Evolutionary conservation across 352 stramenopile genomes (phyloP), one percentile per base, ranked within the genome.

Genomic region (Pythium coloratum): DNA sequence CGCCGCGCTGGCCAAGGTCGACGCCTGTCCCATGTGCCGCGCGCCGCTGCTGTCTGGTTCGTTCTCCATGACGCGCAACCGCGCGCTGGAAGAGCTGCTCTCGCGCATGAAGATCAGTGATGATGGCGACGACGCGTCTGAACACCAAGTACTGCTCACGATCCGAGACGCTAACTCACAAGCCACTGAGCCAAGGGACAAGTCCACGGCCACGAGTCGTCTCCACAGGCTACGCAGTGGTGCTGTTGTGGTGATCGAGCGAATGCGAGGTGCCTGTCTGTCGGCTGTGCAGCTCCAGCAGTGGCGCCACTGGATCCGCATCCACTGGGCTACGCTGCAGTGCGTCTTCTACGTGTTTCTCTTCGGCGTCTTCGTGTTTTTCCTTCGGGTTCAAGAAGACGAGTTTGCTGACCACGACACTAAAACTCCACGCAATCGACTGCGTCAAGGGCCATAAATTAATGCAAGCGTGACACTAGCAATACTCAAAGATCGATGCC

Each of bases 1-100:
- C 20, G 73, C 64, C 2, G 73, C 75, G 33, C 77, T 89, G 8
- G 50, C 55, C 0, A 74, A 71, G 34, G 62, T 61, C 6, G 78
- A 89, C 50, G 77, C 78, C 24, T 89, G 81, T 34, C 81, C 81
- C 51, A 80, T 87, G 76, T 89, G 81, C 47, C 76, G 81, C 60
- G 75, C 72, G 44, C 77, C 78, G 62, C 67, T 89, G 71, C 77
- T 89, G 40, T 68, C 59, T 0, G 75, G 78, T 0, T 50, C 53
- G 24, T 76, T 83, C 69, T 67, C 78, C n/a, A 78, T 79, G 56
- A 80, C 77, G 18, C 73, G 72, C 36, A 89, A 89, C 58, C 78
- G 81, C 56, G 71, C 77, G 38, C 70, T 89, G 4, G 75, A 80
- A 42, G 73, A 78, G 42, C 60, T 82, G 3, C 64, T 87, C 24